These are phyloP conservation scores for Angophora floribunda DNA, from an alignment of 345 rosid genomes.

Conservation along the genomic window DNA sequence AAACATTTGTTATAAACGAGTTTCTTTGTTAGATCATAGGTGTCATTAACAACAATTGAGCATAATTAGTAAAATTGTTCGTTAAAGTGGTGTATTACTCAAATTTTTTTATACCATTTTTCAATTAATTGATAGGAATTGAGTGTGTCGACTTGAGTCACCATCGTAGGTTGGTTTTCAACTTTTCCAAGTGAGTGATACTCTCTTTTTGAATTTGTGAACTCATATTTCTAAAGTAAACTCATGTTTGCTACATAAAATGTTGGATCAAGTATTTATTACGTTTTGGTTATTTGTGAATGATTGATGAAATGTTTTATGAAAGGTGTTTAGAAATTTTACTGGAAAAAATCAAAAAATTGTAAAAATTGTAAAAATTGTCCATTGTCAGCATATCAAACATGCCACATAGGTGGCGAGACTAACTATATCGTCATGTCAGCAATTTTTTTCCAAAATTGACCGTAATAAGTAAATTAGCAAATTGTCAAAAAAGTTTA, in stretches of 20 bases:
- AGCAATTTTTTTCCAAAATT: fast-evolving
- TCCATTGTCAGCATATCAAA: fast-evolving
- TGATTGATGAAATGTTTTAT: not conserved
- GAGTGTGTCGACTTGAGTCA: not conserved
- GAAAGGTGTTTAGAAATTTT: too few relatives aligned
- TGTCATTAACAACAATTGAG: not conserved
- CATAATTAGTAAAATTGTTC: not conserved
- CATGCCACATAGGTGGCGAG: fast-evolving
- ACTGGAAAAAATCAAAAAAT: too few relatives aligned
- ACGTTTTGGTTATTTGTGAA: not conserved
- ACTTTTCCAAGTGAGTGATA: too few relatives aligned
- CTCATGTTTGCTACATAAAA: not conserved
- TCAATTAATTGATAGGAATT: not conserved
- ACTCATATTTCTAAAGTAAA: not conserved
- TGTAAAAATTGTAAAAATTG: too few relatives aligned
- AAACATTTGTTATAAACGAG: not conserved
- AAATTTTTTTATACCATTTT: too few relatives aligned
- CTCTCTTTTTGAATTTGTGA: fast-evolving
- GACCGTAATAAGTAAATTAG: fast-evolving
- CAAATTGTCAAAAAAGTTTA: too few relatives aligned
- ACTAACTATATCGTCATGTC: fast-evolving
- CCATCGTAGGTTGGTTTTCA: fast-evolving
- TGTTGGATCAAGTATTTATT: not conserved
- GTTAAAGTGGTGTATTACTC: not conserved
- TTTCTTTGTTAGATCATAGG: not conserved